Percentiles rank a stretch among this genome's conserved stretches.
These are phyloP conservation scores for Pelargonium nanum DNA, from an alignment of 345 rosid species.

Conservation along the genomic window DNA sequence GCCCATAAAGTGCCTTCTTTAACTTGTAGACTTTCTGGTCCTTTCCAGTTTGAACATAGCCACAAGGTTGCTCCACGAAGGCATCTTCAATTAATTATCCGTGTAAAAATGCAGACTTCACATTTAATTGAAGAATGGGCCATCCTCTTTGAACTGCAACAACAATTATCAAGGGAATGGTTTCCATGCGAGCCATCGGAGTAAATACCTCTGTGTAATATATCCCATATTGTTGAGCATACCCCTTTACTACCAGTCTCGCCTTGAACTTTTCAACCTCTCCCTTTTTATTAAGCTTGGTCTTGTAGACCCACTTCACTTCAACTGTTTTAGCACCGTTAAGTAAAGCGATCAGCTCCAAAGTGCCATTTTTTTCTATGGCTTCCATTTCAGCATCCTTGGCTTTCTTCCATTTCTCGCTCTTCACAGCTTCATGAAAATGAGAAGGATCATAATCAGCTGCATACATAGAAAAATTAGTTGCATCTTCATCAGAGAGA, in stretches of 20 bases:
- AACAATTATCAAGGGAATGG: too few species aligned
- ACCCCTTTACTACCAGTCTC: not conserved
- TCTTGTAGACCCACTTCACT: not conserved
- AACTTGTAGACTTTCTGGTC: too few species aligned
- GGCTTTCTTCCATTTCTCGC: not conserved
- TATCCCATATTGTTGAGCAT: not conserved
- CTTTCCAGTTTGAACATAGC: too few species aligned
- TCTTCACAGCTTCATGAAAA: not conserved
- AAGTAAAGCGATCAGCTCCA: not conserved
- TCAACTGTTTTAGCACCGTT: not conserved
- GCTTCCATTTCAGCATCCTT: not conserved
- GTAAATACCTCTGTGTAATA: not conserved
- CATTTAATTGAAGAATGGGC: too few species aligned
- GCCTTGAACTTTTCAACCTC: not conserved
- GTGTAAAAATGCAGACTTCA: too few species aligned
- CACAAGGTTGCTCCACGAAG: too few species aligned
- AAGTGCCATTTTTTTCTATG: not conserved
- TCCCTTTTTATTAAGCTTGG: not conserved
- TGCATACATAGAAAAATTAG: too few species aligned
- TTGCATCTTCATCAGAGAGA: too few species aligned
- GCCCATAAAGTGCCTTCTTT: not conserved
- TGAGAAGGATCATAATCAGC: not conserved
- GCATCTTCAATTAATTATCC: too few species aligned
- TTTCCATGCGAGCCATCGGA: not conserved
- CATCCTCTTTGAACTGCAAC: too few species aligned